Evolutionary conservation across 768 basidiomycete genomes (phyloP).

Genomic region (Calvatia gigantea): DNA sequence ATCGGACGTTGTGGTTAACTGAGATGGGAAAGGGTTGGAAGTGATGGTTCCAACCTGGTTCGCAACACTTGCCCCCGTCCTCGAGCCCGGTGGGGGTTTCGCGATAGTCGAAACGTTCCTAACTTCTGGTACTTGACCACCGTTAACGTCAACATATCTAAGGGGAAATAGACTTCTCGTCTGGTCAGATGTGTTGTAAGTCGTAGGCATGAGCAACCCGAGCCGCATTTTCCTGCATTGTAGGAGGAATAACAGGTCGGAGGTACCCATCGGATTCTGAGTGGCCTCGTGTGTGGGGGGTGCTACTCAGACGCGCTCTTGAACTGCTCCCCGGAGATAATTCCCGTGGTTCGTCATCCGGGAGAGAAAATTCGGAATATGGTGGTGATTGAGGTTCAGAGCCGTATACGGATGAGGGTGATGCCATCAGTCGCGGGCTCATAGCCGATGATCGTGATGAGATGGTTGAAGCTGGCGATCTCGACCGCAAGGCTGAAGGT

Average conservation of each 20-base stretch:
- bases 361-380: background rate
- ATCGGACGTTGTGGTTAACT: background rate
- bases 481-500: background rate
- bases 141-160: background rate
- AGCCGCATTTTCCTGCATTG: background rate
- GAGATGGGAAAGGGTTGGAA: background rate
- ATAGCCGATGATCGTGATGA: background rate
- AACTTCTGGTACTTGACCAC: background rate
- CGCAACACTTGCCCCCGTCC: background rate
- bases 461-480: conserved; percentile 1
- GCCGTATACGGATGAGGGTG: background rate
- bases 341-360: background rate
- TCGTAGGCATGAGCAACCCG: background rate
- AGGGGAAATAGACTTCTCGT: conserved; percentile 6
- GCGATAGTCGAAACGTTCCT: background rate
- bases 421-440: background rate
- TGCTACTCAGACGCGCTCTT: background rate
- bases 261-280: conserved; percentile 1
- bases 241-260: background rate
- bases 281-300: background rate
- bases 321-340: background rate
- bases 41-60: background rate
- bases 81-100: background rate
- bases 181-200: background rate
- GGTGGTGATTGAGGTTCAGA: conserved; percentile 4